Evolutionary conservation across 371 early-diverging fungal species (phyloP), one percentile per base, ranked within the genome.

Genomic region (Syncephalastrum racemosum): DNA sequence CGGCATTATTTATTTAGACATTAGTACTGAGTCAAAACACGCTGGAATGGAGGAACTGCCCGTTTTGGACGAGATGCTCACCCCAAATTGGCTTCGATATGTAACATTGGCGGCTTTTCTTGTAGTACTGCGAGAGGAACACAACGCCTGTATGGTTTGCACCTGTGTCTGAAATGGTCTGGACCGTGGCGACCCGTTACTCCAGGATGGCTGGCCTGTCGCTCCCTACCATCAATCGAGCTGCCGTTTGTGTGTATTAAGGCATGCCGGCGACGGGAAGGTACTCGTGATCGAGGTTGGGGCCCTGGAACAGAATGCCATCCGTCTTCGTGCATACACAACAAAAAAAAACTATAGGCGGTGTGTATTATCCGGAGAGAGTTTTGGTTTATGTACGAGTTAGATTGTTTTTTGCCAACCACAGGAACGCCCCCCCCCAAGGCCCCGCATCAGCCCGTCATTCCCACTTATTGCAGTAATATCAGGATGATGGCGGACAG

Each of bases 41-140:
- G 27, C 3, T 27, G 27, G 27, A 27, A 27, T 27, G 27, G 27
- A 27, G 27, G 36, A 31, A 10, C 36, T 31, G 36, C 36, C 31
- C 36, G 36, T 31, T 31, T 31, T 10, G 36, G 36, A 8, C 10
- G 36, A 15, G n/a, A 24, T 46, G 46, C 40, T 50, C 50, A 58
- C 51, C 95, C 98, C 98, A 98, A 2, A 96, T 95, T 12, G 98
- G 98, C 60, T 92, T 89, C 42, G 95, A 94, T 54, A 96, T 86
- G 59, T 90, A 91, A 48, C 91, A 84, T n/a, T 82, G 76, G 15
- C 80, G 76, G 45, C 79, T 84, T 52, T 82, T 81, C 19, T 79
- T 77, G 67, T 88, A 87, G 68, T 88, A 88, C 50, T 80, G 70
- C 16, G 75, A 59, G 53, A 95, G 81, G 64, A 98, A 94, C 39